phyloP scores from a whole-genome alignment of 331 rosid genomes.

The Rosa hybrid region DNA sequence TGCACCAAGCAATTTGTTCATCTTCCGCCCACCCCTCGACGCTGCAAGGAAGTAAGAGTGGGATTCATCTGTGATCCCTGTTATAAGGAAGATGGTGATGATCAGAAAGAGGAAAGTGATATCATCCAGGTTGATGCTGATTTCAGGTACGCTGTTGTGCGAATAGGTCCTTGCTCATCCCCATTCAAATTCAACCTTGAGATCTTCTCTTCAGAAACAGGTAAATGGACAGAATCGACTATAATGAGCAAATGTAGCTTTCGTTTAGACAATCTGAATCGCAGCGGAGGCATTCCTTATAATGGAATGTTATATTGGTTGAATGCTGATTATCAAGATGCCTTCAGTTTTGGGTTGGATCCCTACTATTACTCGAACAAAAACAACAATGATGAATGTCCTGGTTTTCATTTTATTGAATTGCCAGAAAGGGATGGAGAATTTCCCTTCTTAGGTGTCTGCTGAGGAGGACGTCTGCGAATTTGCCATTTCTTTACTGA shows the following conservation, averaged over 20 bases:
- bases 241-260: neutral
- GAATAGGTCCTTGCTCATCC: neutral
- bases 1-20: neutral
- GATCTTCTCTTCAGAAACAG: neutral
- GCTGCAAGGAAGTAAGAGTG: neutral
- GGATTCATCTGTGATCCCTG: neutral
- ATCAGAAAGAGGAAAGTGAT: neutral
- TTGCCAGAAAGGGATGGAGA: neutral
- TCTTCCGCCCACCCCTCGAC: neutral
- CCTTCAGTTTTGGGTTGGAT: neutral
- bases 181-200: neutral
- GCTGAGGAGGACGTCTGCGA: neutral
- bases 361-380: neutral
- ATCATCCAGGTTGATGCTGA: neutral
- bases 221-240: neutral
- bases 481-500: neutral
- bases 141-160: neutral
- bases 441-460: neutral
- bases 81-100: neutral
- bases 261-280: neutral
- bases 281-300: neutral
- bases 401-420: neutral
- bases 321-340: neutral
- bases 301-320: conserved; percentile 4
- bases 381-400: neutral